Base-by-base conservation (phyloP, 768 basidiomycete genomes). In the Hericium coralloides region DNA sequence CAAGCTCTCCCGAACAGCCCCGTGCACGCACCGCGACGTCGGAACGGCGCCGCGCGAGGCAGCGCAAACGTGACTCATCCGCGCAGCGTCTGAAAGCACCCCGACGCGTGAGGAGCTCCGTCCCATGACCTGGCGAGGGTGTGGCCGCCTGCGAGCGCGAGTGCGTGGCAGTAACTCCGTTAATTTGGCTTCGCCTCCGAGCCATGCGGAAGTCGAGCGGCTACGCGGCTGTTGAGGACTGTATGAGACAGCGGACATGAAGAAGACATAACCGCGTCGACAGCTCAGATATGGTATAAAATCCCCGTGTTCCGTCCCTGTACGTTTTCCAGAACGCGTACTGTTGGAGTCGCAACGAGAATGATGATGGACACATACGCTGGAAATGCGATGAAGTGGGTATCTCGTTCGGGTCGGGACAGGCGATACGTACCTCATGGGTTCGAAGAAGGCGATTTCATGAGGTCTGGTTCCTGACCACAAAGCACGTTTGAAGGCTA, bases 131-230 rank as follows among this genome's bases (percentile, higher is more conserved):
- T 80, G 1, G 84, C 82, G 7, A 92, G 72, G 10, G 65, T 58
- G 73, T 76, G n/a, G 0, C 87, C 90, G 8, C 89, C 92, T 45
- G 77, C 67, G 2, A 87, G 58, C 4, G 89, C 92, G 6, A 92
- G 75, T 8, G 73, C 63, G 67, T 84, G 85, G 62, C 83, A 89
- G 67, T 92, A 92, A n/a, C n/a, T 7, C 71, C 70, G 61, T 79
- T 81, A 57, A 94, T 48, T 73, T 76, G 22, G 77, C 68, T 67
- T 94, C 91, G 6, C 91, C 90, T 1, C 92, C 91, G 2, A 92
- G 68, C 72, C 79, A 79, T 56, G 23, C 92, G 80, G 71, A 93
- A 93, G 36, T 83, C 78, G 4, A 92, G 67, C n/a, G 0, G 90
- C 91, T 84, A 50, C 20, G 49, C n/a, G 6, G 43, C 17, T 6